Conservation (phyloP, 2,329 filamentous ascomycete genomes). For the Trichoderma endophyticum region DNA sequence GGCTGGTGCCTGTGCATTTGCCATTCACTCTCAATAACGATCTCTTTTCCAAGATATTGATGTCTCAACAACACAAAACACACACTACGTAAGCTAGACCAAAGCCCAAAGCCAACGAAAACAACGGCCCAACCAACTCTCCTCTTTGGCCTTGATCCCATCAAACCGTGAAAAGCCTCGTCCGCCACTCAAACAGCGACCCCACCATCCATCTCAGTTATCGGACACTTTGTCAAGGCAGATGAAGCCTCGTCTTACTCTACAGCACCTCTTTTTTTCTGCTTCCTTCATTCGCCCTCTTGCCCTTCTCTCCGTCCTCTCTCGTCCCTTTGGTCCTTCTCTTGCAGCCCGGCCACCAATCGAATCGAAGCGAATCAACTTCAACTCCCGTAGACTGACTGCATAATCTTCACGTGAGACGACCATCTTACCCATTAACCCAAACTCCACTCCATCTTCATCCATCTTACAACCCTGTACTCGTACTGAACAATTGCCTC, state of each 20-base stretch:
- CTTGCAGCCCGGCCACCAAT: background rate
- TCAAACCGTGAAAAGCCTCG: background rate
- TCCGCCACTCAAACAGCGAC: background rate
- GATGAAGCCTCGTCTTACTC: background rate
- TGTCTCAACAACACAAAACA: background rate
- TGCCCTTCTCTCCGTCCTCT: background rate
- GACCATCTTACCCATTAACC: background rate
- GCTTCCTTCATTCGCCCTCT: background rate
- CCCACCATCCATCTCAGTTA: background rate
- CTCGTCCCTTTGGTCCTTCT: background rate
- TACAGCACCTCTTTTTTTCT: background rate
- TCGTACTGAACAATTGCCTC: background rate
- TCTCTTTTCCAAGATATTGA: background rate
- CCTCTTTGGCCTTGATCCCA: background rate
- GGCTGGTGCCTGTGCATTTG: background rate
- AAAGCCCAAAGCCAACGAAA: background rate
- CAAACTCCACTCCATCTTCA: background rate
- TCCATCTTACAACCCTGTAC: background rate
- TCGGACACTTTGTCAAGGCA: background rate
- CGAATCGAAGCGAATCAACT: background rate
- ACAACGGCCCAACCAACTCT: background rate
- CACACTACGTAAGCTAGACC: background rate
- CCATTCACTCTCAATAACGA: background rate
- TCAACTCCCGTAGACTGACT: background rate
- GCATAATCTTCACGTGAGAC: constrained; percentile 7